Percentiles rank a stretch among this genome's conserved stretches.
These are phyloP conservation scores for Suhomyces choctaworum DNA, from an alignment of 1,139 yeast genomes.

Conservation along the genomic window DNA sequence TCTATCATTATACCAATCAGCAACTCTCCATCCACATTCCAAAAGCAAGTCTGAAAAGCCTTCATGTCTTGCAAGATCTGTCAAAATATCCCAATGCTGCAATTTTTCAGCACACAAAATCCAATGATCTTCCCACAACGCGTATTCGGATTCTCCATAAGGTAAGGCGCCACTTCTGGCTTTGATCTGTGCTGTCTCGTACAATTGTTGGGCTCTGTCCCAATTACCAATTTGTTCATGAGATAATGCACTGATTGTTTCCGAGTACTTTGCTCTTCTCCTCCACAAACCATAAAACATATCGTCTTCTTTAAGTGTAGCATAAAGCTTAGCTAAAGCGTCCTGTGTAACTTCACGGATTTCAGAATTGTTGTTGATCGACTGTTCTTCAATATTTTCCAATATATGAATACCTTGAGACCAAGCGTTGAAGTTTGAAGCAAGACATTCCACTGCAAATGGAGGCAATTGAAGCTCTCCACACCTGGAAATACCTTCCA, in stretches of 20 bases:
- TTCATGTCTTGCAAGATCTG: constrained; percentile 96
- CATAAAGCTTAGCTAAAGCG: constrained; percentile 86
- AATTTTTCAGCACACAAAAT: constrained; percentile 93
- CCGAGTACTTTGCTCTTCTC: constrained; percentile 88
- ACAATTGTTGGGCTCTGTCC: constrained; percentile 91
- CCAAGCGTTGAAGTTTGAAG: constrained; percentile 89
- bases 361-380: constrained; percentile 66
- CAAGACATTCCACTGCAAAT: constrained; percentile 85
- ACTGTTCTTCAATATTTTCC: constrained; percentile 71
- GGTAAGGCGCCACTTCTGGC: constrained; percentile 96
- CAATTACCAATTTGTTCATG: constrained; percentile 94
- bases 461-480: constrained; percentile 87
- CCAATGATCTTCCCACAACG: constrained; percentile 99
- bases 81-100: constrained; percentile 97
- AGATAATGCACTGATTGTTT: constrained; percentile 88
- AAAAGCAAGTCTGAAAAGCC: constrained; percentile 90
- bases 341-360: constrained; percentile 87
- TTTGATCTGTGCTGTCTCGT: constrained; percentile 96
- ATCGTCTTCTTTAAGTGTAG: constrained; percentile 88
- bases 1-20: constrained; percentile 96
- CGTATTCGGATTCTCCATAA: constrained; percentile 92
- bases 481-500: constrained; percentile 78
- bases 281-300: constrained; percentile 99
- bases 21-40: constrained; percentile 99
- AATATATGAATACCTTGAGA: constrained; percentile 80